Evolutionary conservation across 352 stramenopile genomes (phyloP), one percentile per base, ranked within the genome.

Genomic region (Phytophthora aleatoria): DNA sequence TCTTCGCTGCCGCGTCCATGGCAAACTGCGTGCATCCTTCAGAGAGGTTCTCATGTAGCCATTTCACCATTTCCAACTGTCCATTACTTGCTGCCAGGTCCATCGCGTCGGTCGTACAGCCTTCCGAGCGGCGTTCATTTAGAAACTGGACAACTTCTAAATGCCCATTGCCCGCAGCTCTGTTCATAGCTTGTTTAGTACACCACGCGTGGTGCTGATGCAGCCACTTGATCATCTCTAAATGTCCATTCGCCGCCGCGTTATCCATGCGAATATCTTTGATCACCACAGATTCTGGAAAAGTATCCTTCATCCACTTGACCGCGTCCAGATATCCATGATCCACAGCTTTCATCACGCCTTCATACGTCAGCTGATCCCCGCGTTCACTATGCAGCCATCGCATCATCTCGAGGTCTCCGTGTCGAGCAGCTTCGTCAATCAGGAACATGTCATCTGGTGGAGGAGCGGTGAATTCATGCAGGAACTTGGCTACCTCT

Each of bases 171-270:
- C 63, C 45, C 12, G 63, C 63, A 12, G 57, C 49, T 10, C 24
- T 15, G 15, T 64, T 66, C 53, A 63, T 61, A 2, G 52, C 64
- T 16, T 73, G 67, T 45, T 53, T 60, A 2, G 39, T 62, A 55
- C 44, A 65, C 55, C 61, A 69, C 16, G 33, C 61, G 27, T 28
- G 27, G 13, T 71, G 48, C 16, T 63, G 15, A 57, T 72, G 49
- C 3, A 76, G 57, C 68, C 68, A 76, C 33, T 65, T 39, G 20
- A 72, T 36, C 43, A 74, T 69, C n/a, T 71, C 36, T 13, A 74
- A 63, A 36, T 76, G 57, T 0, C 71, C 71, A 28, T 67, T 67
- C 6, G 64, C 50, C 2, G 67, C 67, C 1, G 67, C 61, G 11
- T 71, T 67, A 33, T 74, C 51, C 58, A 74, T 71, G 16, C 59